Base-by-base conservation (phyloP, 2,329 filamentous ascomycete species). In the Ophioceras dolichostomum region DNA sequence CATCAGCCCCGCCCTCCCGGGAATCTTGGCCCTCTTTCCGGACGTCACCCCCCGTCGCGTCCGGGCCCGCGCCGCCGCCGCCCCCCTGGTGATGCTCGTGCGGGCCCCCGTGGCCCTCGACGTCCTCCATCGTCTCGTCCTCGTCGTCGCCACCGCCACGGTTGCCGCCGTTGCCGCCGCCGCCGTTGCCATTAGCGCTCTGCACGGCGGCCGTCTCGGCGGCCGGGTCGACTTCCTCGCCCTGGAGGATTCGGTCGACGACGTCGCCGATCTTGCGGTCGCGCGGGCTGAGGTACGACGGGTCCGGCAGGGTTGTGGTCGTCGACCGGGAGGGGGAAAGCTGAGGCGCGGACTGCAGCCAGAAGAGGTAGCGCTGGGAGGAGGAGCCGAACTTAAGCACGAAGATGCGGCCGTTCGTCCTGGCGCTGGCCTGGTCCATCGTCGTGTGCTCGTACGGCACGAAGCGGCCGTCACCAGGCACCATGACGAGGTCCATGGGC, bases 321-420 rank as follows among this genome's bases (percentile, higher is more conserved):
- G n/a, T n/a, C n/a, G n/a, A n/a, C n/a, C n/a, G n/a, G 55, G 63
- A 71, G 45, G 65, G 72, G 54, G 60, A 76, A n/a, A n/a, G n/a
- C 61, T 95, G 87, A 22, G 81, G 73, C 61, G 88, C 88, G 21
- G 86, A 91, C 62, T 98, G 91, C 53, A 98, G 68, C 88, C 89
- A 98, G 67, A 96, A 98, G 41, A 95, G 70, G 61, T 96, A 73
- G 52, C 88, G 79, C 60, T 93, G 80, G 41, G 87, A 91, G 44
- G 86, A 94, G 10, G 88, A 95, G 21, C 73, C 75, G 65, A 98
- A 98, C 60, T 94, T 95, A 53, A 98, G 77, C 40, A 83, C 79
- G 57, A 88, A 95, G 57, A 98, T 79, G 50, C 91, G 85, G 47
- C 88, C 93, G 55, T 93, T 87, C 32, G 81, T 80, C 53, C 83